Conservation (phyloP, 371 early-diverging fungal species). For the Umbelopsis sp. region DNA sequence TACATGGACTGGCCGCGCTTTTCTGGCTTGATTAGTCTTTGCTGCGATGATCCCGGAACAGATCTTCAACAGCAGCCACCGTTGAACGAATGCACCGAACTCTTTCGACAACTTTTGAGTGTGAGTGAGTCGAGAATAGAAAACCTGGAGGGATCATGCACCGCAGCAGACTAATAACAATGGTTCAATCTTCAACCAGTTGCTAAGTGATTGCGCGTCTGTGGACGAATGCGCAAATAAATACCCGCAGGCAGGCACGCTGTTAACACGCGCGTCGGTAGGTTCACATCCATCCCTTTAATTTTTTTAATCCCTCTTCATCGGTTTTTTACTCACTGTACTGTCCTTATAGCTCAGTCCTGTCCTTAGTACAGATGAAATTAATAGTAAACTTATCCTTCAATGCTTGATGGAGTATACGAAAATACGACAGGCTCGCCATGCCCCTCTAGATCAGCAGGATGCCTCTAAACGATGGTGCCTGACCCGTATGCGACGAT, state of each 20-base stretch:
- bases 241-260: conserved; percentile 1
- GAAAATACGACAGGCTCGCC: neutral
- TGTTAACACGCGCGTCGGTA: conserved; percentile 12
- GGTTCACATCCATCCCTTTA: too few species aligned
- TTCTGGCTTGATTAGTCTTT: conserved; percentile 8
- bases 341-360: neutral
- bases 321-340: neutral
- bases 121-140: neutral
- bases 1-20: conserved; percentile 17
- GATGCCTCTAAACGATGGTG: conserved; percentile 13
- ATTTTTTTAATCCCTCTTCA: neutral
- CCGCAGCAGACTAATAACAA: too few species aligned
- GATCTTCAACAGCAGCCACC: neutral
- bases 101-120: neutral
- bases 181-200: neutral
- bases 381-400: neutral
- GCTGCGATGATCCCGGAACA: neutral
- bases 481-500: conserved; percentile 6
- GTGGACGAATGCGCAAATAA: neutral
- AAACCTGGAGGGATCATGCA: too few species aligned
- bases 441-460: neutral
- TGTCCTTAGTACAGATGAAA: neutral
- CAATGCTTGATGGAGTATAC: conserved; percentile 12
- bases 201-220: neutral
- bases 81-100: neutral